Evolutionary conservation across 1,284 basidiomycete genomes (phyloP), one percentile per base, ranked within the genome.

Genomic region (Puccinia novopanici): DNA sequence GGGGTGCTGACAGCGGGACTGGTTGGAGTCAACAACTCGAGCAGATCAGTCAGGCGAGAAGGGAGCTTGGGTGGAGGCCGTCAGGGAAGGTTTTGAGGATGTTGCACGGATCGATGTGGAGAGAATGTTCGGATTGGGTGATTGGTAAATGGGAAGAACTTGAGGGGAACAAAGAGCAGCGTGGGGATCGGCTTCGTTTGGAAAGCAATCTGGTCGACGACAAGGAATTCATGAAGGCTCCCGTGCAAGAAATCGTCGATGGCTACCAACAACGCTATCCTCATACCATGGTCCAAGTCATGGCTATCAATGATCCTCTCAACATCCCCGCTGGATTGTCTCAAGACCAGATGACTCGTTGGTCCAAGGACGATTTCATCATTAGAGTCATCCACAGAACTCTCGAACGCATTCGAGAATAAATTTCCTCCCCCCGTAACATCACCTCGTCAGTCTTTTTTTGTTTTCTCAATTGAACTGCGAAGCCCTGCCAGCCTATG

Each of bases 61-160:
- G 54, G 30, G 57, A 54, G 24, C 55, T 79, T 12, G 37, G 15
- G n/a, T 79, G 76, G 76, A 79, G 67, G 57, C 76, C 76, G 19
- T 79, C 67, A 19, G 52, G 68, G 15, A 70, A 79, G 37, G 67
- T 79, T 45, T 52, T 79, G 17, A 71, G 76, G 42, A 79, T 70
- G 67, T 24, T 79, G 52, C 76, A 79, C 52, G 76, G 76, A 71
- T 71, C 76, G 8, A 70, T 79, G 67, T 79, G 76, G 76, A 71
- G 67, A 61, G 76, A 79, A 79, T 79, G 76, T 37, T 79, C 67
- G 30, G 74, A 75, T 15, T 54, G 12, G 40, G 74, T 75, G 40
- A 75, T 65, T n/a, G 42, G 45, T 17, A 63, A 63, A 52, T 65
- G 59, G 74, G 59, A 75, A 34, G 61, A 75, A 15, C n/a, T 63